Evolutionary conservation across 2,329 filamentous ascomycete species (phyloP).

Genomic region (Tolypocladium guangdongense): DNA sequence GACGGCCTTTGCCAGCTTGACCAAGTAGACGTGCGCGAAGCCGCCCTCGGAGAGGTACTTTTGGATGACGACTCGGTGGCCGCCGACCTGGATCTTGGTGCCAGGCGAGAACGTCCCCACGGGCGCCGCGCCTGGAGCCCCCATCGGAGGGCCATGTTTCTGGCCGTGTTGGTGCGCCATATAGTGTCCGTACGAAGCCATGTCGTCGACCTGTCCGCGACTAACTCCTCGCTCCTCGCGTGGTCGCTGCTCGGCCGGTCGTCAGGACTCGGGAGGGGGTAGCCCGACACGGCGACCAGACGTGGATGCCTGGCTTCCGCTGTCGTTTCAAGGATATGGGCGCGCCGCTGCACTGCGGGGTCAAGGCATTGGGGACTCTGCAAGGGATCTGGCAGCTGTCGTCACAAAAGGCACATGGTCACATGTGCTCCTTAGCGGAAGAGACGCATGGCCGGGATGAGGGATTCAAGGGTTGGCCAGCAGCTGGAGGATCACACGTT

Average conservation of each 20-base stretch:
- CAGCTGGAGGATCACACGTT: background rate
- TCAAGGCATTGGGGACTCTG: background rate
- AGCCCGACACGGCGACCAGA: background rate
- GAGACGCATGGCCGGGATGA: background rate
- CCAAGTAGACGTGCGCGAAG: constrained; percentile 96
- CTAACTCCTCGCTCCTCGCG: background rate
- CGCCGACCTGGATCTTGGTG: constrained; percentile 93
- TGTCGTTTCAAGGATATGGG: background rate
- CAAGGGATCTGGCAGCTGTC: background rate
- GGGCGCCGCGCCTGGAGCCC: constrained; percentile 37
- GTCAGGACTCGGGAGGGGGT: background rate
- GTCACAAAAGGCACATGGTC: background rate
- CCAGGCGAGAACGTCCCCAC: constrained; percentile 83
- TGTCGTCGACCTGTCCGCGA: constrained; percentile 6
- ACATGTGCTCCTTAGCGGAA: background rate
- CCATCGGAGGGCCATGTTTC: constrained; percentile 28
- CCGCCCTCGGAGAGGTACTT: constrained; percentile 97
- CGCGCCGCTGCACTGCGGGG: background rate
- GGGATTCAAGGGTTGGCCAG: background rate
- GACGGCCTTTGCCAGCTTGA: constrained; percentile 68
- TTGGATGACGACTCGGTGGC: constrained; percentile 86
- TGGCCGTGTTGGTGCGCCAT: constrained; percentile 15
- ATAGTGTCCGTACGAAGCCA: constrained; percentile 27
- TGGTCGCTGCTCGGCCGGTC: background rate
- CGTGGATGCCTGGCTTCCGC: background rate